Evolutionary conservation across 176 grass and related monocot species (phyloP).

Genomic region (Ensete ventricosum): DNA sequence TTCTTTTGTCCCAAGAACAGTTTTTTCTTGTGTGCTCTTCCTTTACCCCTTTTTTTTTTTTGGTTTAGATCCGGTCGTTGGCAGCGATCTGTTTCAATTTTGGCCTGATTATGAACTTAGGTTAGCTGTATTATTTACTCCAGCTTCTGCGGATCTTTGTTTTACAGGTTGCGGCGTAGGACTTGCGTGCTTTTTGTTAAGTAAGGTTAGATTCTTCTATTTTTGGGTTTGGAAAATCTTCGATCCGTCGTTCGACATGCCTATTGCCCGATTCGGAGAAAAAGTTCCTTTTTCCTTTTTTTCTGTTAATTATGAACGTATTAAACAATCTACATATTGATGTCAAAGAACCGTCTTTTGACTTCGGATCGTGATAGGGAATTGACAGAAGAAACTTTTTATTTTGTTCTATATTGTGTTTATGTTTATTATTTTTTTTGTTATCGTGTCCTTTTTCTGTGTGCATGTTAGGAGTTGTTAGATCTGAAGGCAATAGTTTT

Average conservation of each 20-base stretch:
- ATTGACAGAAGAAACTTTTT: not conserved
- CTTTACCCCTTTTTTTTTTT: not conserved
- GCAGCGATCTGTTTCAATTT: not conserved
- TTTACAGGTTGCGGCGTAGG: not conserved
- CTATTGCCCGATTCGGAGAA: not conserved
- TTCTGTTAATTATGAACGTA: not conserved
- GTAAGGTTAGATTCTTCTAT: not conserved
- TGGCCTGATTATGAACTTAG: not conserved
- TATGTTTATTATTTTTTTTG: too few species aligned
- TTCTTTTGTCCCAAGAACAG: too few species aligned
- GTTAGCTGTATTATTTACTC: not conserved
- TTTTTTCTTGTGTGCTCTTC: not conserved
- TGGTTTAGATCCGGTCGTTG: not conserved
- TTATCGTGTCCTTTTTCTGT: too few species aligned
- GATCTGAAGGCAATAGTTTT: too few species aligned
- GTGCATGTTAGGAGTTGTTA: too few species aligned
- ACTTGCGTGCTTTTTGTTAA: not conserved
- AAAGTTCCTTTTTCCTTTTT: not conserved
- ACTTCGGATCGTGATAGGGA: not conserved
- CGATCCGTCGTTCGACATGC: not conserved
- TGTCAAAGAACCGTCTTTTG: not conserved
- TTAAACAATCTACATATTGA: too few species aligned
- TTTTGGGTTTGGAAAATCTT: too few species aligned
- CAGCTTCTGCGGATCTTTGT: not conserved
- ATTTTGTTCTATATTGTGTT: not conserved